Evolutionary conservation across 208 protist species (phyloP).

Genomic region (Trypanosoma melophagium): DNA sequence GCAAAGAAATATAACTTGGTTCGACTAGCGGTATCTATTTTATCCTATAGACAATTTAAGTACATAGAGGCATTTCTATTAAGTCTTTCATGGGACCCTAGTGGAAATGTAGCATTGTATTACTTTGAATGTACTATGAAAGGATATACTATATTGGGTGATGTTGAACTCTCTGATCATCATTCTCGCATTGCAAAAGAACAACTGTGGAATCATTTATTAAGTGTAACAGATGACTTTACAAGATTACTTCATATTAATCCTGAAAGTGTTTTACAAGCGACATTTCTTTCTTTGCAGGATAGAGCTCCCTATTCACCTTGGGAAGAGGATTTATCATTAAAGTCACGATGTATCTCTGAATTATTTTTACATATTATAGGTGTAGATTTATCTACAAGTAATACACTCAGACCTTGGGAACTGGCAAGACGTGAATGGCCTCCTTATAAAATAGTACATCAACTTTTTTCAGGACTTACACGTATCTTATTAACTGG

Average conservation of each 20-base stretch:
- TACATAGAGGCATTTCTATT: conserved; percentile 62
- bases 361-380: conserved; percentile 18
- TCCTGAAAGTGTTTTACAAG: conserved; percentile 31
- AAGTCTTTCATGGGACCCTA: not conserved
- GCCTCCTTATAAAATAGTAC: conserved; percentile 46
- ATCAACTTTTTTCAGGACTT: conserved; percentile 33
- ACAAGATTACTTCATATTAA: conserved; percentile 36
- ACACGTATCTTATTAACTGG: conserved; percentile 26
- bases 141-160: conserved; percentile 15
- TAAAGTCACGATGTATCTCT: conserved; percentile 2
- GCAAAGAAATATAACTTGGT: conserved; percentile 46
- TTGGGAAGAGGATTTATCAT: conserved; percentile 27
- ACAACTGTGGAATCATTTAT: conserved; percentile 40
- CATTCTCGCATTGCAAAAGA: conserved; percentile 17
- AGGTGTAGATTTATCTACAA: conserved; percentile 14
- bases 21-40: conserved; percentile 40
- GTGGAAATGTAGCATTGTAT: conserved; percentile 11
- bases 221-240: conserved; percentile 22
- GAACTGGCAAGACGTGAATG: conserved; percentile 47
- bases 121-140: conserved; percentile 30
- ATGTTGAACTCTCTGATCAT: conserved; percentile 3
- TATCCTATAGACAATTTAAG: conserved; percentile 45
- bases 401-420: conserved; percentile 16
- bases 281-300: conserved; percentile 40
- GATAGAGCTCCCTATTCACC: conserved; percentile 40